phyloP scores from a whole-genome alignment of 176 grass and related monocot genomes.

The Eleusine coracana region DNA sequence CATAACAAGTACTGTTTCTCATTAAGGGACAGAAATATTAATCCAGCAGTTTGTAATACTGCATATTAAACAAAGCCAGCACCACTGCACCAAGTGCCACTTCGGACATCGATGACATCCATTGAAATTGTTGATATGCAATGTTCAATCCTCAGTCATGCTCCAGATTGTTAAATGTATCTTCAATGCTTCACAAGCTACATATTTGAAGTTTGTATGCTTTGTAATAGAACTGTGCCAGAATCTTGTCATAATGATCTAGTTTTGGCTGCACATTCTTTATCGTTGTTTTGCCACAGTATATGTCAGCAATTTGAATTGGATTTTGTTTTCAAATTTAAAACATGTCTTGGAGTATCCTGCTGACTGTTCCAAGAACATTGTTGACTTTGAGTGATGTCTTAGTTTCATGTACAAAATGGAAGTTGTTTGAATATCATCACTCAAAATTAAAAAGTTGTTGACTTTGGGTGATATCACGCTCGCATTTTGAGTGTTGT shows the following conservation, averaged over 20 bases:
- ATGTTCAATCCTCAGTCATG: background rate
- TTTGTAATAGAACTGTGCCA: background rate
- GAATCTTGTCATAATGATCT: background rate
- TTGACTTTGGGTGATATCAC: background rate
- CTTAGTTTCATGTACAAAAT: background rate
- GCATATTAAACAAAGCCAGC: background rate
- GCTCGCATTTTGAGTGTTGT: constrained; percentile 8
- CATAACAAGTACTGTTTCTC: background rate
- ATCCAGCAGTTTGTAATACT: background rate
- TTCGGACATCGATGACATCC: background rate
- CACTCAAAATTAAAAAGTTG: background rate
- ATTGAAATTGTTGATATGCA: background rate
- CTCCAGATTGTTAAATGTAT: background rate
- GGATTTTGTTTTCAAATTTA: constrained; percentile 5
- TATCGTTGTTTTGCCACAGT: constrained; percentile 3
- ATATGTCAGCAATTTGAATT: constrained; percentile 9
- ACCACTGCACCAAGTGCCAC: background rate
- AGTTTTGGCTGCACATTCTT: constrained; percentile 3
- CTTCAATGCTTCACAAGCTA: constrained; percentile 4
- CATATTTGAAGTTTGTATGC: background rate
- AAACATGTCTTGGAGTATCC: constrained; percentile 20
- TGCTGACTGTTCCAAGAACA: background rate
- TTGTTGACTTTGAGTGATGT: background rate
- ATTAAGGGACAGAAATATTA: background rate
- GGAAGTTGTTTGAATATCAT: background rate